Evolutionary conservation across 2,329 filamentous ascomycete genomes (phyloP), one percentile per base, ranked within the genome.

Genomic region (Epicoccum nigrum): DNA sequence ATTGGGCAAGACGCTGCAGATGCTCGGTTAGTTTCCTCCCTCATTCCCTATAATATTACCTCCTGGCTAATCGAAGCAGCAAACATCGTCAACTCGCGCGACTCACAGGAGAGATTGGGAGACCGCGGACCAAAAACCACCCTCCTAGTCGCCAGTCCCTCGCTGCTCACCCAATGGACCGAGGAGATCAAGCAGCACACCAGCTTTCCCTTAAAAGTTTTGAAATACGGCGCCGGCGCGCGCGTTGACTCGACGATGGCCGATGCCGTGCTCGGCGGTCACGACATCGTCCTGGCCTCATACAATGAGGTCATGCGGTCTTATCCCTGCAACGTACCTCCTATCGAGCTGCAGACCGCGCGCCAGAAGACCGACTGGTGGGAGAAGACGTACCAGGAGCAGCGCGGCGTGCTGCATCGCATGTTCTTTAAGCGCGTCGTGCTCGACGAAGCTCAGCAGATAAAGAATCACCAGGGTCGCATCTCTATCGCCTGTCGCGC

Each of bases 401-500:
- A 72, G 0, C 62, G 75, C 3, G 76, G 72, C 1, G 33, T 62
- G 2, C 50, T 74, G 1, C 72, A 74, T 39, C 49, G 59, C 8
- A 67, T 70, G 39, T 30, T 49, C 9, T 73, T 70, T 72, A 76
- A 81, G 32, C 70, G 84, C 1, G 53, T 86, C 3, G 75, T 86
- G 1, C 68, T 86, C 0, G 83, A 86, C 37, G 83, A 86, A 58
- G 82, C 78, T 0, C 83, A 85, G 41, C 59, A 59, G 0, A 83
- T 86, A 53, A 85, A 84, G 54, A 85, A 83, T 23, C 67, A 76
- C 5, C 48, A 48, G 0, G 59, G 64, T 1, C 65, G 69, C 4
- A 81, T 76, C 0, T 77, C 74, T 1, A 63, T 79, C 28, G 79
- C 79, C 3, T 81, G 77, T 52, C 73, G 75, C 2, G 72, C 66